Base-by-base conservation (phyloP, 768 basidiomycete genomes). In the Leccinum variicolor region DNA sequence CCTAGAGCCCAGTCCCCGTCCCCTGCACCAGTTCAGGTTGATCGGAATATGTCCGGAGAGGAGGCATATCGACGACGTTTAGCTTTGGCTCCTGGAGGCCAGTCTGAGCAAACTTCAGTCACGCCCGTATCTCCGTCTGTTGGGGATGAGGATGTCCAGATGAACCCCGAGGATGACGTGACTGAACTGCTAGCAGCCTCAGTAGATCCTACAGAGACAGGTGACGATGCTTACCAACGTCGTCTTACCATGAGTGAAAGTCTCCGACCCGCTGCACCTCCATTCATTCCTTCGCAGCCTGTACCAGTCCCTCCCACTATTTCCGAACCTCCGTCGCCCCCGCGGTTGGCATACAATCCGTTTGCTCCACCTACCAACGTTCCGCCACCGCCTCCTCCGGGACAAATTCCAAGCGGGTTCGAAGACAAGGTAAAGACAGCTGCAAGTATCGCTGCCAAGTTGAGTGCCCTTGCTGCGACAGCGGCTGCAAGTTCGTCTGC, bases 361-460 rank as follows among this genome's bases (percentile, higher is more conserved):
- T 86, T 90, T 59, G 82, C 85, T 3, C 87, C 87, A 3, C 80
- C 84, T 4, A 65, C 82, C 19, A 79, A 82, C 7, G 79, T 84
- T 5, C 84, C 84, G 0, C 85, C 84, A 1, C 84, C 87, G 1
- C 80, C 85, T 0, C 84, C 87, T 3, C 80, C 85, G 0, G 78
- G 79, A 2, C 75, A 73, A 17, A 60, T 77, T 26, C 70, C 74
- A 3, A 71, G 54, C 23, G 73, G 76, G 1, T 76, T 90, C 15
- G 85, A 91, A 57, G 90, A 86, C 17, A 85, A 78, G 61, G 81
- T 84, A 1, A 89, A 89, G 58, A 84, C 85, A 10, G 92, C 92
- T 0, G 90, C 89, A 4, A 90, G 85, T 11, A 89, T 94, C 55
- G 92, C 92, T 19, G 92, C 92, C 0, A 84, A 78, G 58, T 76